These are phyloP conservation scores for Colletotrichum cordylinicola DNA, from an alignment of 2,329 filamentous ascomycete genomes.

Conservation along the genomic window DNA sequence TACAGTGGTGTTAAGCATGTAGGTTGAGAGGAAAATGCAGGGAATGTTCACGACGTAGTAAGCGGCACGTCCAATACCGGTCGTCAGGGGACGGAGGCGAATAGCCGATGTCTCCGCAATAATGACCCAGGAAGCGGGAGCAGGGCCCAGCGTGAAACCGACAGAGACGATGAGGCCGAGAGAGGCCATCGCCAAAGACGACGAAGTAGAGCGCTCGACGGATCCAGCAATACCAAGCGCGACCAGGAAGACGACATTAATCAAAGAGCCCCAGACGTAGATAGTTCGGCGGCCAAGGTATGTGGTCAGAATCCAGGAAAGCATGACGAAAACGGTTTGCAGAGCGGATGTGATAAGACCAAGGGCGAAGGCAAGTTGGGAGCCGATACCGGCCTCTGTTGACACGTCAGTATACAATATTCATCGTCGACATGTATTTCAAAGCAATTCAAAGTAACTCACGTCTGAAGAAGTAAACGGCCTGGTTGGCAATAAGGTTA, in stretches of 20 bases:
- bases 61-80: constrained; percentile 65
- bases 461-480: constrained; percentile 65
- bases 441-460: constrained; percentile 28
- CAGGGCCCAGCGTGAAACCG: constrained; percentile 66
- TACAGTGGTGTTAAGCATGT: constrained; percentile 64
- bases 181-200: constrained; percentile 62
- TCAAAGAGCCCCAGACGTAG: constrained; percentile 64
- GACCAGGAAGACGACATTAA: constrained; percentile 60
- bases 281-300: constrained; percentile 69
- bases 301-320: constrained; percentile 70
- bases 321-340: constrained; percentile 66
- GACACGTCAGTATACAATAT: constrained; percentile 12
- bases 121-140: constrained; percentile 70
- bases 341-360: constrained; percentile 70
- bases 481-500: constrained; percentile 68
- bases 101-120: constrained; percentile 72
- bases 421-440: not conserved
- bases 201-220: constrained; percentile 34
- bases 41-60: constrained; percentile 72
- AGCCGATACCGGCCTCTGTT: constrained; percentile 64
- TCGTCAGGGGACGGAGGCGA: constrained; percentile 69
- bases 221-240: constrained; percentile 66
- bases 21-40: constrained; percentile 67
- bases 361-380: constrained; percentile 62
- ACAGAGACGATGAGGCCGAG: constrained; percentile 71